Percentiles rank a stretch among this genome's conserved stretches.
Conservation (phyloP, 768 basidiomycete species). For the Mycena metata region DNA sequence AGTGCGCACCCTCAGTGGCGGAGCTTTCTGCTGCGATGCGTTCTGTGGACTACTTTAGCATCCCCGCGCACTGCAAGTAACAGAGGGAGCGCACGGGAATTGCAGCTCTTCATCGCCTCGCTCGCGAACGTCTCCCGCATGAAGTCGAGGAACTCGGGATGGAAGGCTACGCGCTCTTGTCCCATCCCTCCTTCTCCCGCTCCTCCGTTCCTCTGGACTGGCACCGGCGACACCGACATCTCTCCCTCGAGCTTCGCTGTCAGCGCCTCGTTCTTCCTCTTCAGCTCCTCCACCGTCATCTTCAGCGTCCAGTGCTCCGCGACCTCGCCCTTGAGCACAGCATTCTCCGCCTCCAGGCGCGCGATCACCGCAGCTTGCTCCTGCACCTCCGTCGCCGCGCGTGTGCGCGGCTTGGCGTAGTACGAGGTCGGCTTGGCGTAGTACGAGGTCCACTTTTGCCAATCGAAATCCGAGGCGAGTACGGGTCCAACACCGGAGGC, state of each 20-base stretch:
- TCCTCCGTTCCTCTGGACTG: too few species aligned
- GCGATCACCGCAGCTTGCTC: not conserved
- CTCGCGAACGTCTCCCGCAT: constrained; percentile 12
- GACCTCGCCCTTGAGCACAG: not conserved
- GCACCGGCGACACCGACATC: too few species aligned
- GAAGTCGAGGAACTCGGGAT: constrained; percentile 9
- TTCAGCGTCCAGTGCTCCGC: not conserved
- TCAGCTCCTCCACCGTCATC: not conserved
- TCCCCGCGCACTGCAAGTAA: not conserved
- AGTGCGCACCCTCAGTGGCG: not conserved
- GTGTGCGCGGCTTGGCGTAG: constrained; percentile 18
- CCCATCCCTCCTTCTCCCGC: not conserved
- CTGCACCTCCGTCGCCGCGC: constrained; percentile 1
- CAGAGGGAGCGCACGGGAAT: not conserved
- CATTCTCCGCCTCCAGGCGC: constrained; percentile 11
- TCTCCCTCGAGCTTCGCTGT: not conserved
- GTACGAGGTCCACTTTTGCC: too few species aligned
- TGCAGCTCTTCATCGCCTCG: constrained; percentile 1
- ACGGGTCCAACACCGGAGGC: too few species aligned
- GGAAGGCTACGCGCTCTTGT: constrained; percentile 1
- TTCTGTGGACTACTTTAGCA: not conserved
- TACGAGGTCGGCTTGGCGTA: not conserved
- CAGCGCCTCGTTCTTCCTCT: not conserved
- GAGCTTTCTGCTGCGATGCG: constrained; percentile 1
- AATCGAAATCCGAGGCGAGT: too few species aligned